phyloP scores from a whole-genome alignment of 768 basidiomycete species.

The Lactarius akahatsu region DNA sequence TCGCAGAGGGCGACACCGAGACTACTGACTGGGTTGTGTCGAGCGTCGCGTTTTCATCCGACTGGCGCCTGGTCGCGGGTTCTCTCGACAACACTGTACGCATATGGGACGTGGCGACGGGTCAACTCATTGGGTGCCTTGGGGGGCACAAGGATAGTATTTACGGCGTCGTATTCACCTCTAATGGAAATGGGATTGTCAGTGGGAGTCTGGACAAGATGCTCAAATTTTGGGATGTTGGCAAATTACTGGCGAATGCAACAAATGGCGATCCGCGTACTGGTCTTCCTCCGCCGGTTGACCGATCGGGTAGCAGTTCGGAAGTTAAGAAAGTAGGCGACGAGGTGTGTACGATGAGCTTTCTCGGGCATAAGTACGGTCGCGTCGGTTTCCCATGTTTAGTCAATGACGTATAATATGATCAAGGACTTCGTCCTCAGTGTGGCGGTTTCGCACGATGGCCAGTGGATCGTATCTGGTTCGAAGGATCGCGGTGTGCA shows the following conservation, averaged over 20 bases:
- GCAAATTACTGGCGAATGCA: constrained; percentile 36
- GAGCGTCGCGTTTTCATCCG: constrained; percentile 56
- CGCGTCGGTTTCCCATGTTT: not conserved
- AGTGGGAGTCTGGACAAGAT: constrained; percentile 79
- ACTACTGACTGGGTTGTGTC: constrained; percentile 61
- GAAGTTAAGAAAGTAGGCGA: constrained; percentile 44
- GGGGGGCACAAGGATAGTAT: constrained; percentile 61
- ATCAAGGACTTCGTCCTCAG: constrained; percentile 66
- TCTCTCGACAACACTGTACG: constrained; percentile 63
- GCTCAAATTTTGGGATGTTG: constrained; percentile 60
- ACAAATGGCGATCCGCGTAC: constrained; percentile 35
- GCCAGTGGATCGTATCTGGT: constrained; percentile 93
- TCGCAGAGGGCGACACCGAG: constrained; percentile 49
- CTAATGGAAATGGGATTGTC: constrained; percentile 83
- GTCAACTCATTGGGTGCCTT: constrained; percentile 54
- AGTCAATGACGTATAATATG: constrained; percentile 13
- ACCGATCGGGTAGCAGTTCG: constrained; percentile 19
- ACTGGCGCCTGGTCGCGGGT: constrained; percentile 59
- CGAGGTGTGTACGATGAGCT: constrained; percentile 72
- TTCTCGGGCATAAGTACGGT: constrained; percentile 81
- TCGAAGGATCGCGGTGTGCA: constrained; percentile 95
- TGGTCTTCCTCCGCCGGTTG: constrained; percentile 24
- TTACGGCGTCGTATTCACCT: constrained; percentile 81
- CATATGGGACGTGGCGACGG: constrained; percentile 66
- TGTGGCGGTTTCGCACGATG: constrained; percentile 85